Conservation (phyloP, 352 stramenopile genomes). For the Phytophthora quininea region DNA sequence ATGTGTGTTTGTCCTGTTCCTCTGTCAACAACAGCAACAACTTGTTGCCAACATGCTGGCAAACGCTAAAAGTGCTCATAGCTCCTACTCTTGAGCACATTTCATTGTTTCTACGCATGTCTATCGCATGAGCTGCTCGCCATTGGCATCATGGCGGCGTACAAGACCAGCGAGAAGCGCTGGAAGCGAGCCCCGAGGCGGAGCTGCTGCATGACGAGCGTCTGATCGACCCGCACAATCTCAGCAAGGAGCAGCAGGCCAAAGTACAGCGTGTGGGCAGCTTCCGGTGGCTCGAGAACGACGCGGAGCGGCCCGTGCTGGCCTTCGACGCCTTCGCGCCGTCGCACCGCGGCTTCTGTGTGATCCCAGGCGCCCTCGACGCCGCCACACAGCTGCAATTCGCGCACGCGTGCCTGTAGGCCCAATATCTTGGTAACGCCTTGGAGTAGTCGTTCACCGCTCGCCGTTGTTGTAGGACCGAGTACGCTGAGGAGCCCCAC, state of each 20-base stretch:
- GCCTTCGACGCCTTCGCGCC: slow-evolving; percentile 52
- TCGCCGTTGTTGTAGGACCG: slow-evolving; percentile 41
- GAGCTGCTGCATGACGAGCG: slow-evolving; percentile 35
- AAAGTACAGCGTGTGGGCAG: slow-evolving; percentile 42
- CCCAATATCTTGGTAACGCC: neutral
- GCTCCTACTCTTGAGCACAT: no score
- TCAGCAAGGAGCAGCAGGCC: slow-evolving; percentile 35
- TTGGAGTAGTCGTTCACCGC: neutral
- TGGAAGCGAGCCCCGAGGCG: slow-evolving; percentile 54
- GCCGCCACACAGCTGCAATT: slow-evolving; percentile 55
- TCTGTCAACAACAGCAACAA: no score
- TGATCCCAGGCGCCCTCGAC: slow-evolving; percentile 69
- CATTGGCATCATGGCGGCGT: slow-evolving; percentile 30
- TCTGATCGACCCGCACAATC: slow-evolving; percentile 48
- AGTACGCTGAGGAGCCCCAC: slow-evolving; percentile 75
- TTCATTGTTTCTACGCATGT: neutral
- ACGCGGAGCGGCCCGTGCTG: slow-evolving; percentile 49
- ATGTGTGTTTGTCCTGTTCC: slow-evolving; percentile 12
- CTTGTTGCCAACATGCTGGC: slow-evolving; percentile 1
- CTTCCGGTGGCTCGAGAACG: slow-evolving; percentile 35
- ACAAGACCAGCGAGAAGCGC: slow-evolving; percentile 81
- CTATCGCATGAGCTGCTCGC: slow-evolving; percentile 1
- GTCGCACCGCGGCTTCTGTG: slow-evolving; percentile 64
- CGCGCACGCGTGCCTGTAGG: slow-evolving; percentile 63
- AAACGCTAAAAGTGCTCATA: slow-evolving; percentile 9